A percentile compares a stretch with the other conserved stretches of the same genome.
Conservation (phyloP, 495 filamentous ascomycete species). For the Podospora pseudopauciseta region DNA sequence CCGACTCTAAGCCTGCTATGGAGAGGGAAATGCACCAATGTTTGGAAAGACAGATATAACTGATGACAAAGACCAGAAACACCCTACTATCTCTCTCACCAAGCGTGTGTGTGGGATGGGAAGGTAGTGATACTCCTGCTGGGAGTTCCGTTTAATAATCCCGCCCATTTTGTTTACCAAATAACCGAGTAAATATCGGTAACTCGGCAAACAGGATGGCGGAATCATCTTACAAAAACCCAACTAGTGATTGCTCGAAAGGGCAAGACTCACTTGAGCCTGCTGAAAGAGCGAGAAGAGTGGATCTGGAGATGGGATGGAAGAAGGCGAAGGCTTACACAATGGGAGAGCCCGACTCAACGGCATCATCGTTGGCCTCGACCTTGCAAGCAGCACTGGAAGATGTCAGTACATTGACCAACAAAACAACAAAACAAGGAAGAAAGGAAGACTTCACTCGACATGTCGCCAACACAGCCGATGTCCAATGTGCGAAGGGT, state of each 20-base stretch:
- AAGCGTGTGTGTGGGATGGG: background rate
- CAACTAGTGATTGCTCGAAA: background rate
- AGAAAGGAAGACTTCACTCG: background rate
- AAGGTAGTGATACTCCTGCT: background rate
- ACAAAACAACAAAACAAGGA: background rate
- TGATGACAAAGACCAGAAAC: background rate
- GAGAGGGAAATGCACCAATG: background rate
- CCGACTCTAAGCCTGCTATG: background rate
- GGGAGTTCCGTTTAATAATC: background rate
- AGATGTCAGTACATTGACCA: background rate
- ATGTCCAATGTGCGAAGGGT: background rate
- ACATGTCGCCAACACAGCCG: background rate
- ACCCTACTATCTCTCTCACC: background rate
- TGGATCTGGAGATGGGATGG: background rate
- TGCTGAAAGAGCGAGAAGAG: background rate
- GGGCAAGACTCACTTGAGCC: background rate
- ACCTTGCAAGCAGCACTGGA: background rate
- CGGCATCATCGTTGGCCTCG: background rate
- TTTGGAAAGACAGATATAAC: background rate
- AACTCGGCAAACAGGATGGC: background rate
- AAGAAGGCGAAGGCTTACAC: background rate
- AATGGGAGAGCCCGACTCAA: background rate
- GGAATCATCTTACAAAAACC: background rate
- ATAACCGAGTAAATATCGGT: no score
- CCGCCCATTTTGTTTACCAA: background rate